Conservation (phyloP, 179 eudicot genomes). For the Pouteria campechiana region DNA sequence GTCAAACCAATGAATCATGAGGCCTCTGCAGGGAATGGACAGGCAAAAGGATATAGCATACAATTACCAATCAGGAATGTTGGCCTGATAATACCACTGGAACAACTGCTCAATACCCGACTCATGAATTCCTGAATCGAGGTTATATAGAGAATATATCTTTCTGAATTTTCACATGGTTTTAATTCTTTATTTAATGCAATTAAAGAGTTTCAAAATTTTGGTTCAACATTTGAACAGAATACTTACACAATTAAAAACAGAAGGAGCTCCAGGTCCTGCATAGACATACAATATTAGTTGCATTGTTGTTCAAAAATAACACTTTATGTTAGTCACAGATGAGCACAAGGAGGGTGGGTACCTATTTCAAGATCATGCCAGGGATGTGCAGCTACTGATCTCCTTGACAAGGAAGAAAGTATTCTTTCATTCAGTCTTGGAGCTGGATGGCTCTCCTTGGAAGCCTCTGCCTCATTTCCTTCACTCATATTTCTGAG, state of each 20-base stretch:
- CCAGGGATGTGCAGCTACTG: conserved; percentile 79
- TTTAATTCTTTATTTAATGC: background rate
- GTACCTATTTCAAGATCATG: conserved; percentile 72
- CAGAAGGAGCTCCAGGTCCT: conserved; percentile 62
- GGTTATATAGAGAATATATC: too few species aligned
- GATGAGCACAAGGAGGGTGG: too few species aligned
- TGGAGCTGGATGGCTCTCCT: too few species aligned
- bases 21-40: too few species aligned
- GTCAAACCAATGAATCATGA: too few species aligned
- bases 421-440: conserved; percentile 51
- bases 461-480: too few species aligned
- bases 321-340: background rate
- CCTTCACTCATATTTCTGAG: too few species aligned
- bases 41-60: too few species aligned
- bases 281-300: conserved; percentile 4
- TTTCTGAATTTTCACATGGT: background rate
- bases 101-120: too few species aligned
- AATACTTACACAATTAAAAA: conserved; percentile 43
- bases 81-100: too few species aligned
- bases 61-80: too few species aligned
- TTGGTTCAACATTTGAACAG: background rate
- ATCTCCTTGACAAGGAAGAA: conserved; percentile 52
- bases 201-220: background rate
- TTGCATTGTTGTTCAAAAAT: background rate
- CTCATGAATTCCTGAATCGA: too few species aligned